Evolutionary conservation across 805 yeast genomes (phyloP), one percentile per base, ranked within the genome.

Genomic region (Hanseniaspora meyeri): DNA sequence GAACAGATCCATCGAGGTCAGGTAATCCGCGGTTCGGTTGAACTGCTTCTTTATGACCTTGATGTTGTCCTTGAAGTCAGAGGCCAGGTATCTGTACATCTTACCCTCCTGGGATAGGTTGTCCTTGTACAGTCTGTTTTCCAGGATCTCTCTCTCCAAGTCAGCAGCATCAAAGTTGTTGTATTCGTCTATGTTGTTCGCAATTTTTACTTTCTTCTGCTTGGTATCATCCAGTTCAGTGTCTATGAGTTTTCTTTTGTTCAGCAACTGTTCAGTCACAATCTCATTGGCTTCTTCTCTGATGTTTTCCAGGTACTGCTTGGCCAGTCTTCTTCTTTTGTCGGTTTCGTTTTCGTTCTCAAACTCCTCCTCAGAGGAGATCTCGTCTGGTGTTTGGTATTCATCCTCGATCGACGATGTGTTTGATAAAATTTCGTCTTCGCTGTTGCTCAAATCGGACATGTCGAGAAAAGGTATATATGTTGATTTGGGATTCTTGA

Each of bases 281-380:
- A 70, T 70, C 1, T 67, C 71, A 29, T 72, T 77, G 19, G 75
- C 77, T 59, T 84, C 87, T 3, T 73, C 70, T 66, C 85, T 81
- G 64, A 93, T 71, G 64, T 85, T 85, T 48, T 84, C 89, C 60
- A 93, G 73, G 68, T 93, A 93, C 69, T 90, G 93, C 69, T 89
- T 89, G 17, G 97, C 97, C 59, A 93, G 75, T 65, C 97, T 76
- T 70, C 98, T 80, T 70, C 98, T 80, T 70, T 87, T 89, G 65
- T 93, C 98, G 0, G 96, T 95, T 9, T 90, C 95, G 49, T 80
- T 79, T 69, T 91, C 97, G 17, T 75, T 76, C 16, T 73, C 80
- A 61, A 81, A 80, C 62, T 84, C 95, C 61, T 83, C 93, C 36
- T 84, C 91, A 14, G 85, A 81, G 16, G 77, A 79, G 24, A 77